These are phyloP conservation scores for Botrytis deweyae DNA, from an alignment of 2,329 filamentous ascomycete genomes.

Conservation along the genomic window DNA sequence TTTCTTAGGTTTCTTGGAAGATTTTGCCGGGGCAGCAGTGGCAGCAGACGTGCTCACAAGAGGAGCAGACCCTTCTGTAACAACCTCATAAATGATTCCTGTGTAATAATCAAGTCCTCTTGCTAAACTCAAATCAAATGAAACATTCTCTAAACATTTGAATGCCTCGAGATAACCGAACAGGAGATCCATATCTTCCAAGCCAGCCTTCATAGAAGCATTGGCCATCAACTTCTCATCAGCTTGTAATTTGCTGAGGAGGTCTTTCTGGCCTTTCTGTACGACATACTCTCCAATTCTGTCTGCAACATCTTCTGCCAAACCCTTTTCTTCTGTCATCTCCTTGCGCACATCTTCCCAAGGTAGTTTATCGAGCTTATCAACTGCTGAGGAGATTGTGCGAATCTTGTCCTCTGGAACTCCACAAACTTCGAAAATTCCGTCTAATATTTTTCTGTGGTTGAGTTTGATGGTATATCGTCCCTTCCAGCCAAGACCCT, in stretches of 20 bases:
- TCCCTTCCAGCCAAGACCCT: conserved; percentile 71
- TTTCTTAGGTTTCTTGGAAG: conserved; percentile 46
- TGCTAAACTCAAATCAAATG: conserved; percentile 86
- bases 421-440: conserved; percentile 86
- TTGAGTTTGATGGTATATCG: conserved; percentile 81
- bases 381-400: conserved; percentile 86
- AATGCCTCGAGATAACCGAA: conserved; percentile 82
- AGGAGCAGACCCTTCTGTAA: conserved; percentile 64
- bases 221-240: conserved; percentile 71
- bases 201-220: conserved; percentile 71
- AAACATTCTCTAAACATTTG: conserved; percentile 68
- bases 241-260: conserved; percentile 67
- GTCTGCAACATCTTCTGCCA: conserved; percentile 75
- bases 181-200: conserved; percentile 77
- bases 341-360: conserved; percentile 89
- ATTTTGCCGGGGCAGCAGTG: conserved; percentile 41
- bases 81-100: conserved; percentile 72
- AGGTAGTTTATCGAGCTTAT: conserved; percentile 91
- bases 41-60: conserved; percentile 42
- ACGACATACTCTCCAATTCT: conserved; percentile 84
- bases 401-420: conserved; percentile 85
- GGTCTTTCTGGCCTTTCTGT: conserved; percentile 70
- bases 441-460: conserved; percentile 90
- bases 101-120: conserved; percentile 90
- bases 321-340: conserved; percentile 89